phyloP scores from a whole-genome alignment of 768 basidiomycete species.

The Gymnopilus dilepis region DNA sequence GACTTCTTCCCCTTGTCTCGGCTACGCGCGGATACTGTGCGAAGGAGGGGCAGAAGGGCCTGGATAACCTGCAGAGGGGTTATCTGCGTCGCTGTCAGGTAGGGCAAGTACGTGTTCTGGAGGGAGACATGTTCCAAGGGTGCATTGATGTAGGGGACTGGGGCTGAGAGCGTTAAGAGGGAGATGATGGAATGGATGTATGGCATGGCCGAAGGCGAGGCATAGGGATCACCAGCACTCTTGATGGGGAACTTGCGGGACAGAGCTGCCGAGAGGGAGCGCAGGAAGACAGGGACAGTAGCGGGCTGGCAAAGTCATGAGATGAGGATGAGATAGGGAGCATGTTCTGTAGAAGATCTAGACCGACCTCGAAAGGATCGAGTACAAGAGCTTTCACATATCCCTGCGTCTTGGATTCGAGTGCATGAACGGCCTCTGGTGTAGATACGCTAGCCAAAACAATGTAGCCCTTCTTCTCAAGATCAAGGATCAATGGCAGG shows the following conservation, averaged over 20 bases:
- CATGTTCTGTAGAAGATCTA: slow-evolving; percentile 20
- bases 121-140: slow-evolving; percentile 77
- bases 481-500: slow-evolving; percentile 70
- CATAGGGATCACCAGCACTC: slow-evolving; percentile 81
- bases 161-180: slow-evolving; percentile 60
- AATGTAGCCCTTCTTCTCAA: slow-evolving; percentile 83
- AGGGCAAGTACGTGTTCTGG: slow-evolving; percentile 65
- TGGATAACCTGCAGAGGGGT: slow-evolving; percentile 81
- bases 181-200: slow-evolving; percentile 83
- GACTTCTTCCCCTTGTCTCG: slow-evolving; percentile 60
- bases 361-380: slow-evolving; percentile 71
- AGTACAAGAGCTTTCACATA: slow-evolving; percentile 83
- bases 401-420: slow-evolving; percentile 74
- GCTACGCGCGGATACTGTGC: slow-evolving; percentile 62
- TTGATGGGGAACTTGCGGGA: slow-evolving; percentile 84
- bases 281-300: slow-evolving; percentile 75
- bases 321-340: not conserved
- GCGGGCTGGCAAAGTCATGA: slow-evolving; percentile 54
- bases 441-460: slow-evolving; percentile 81
- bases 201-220: slow-evolving; percentile 64
- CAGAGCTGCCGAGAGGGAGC: slow-evolving; percentile 79
- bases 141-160: slow-evolving; percentile 48
- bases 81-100: slow-evolving; percentile 76
- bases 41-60: slow-evolving; percentile 75
- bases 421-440: slow-evolving; percentile 62